These are phyloP conservation scores for Porcisia hertigi DNA, from an alignment of 208 protist genomes.

Conservation along the genomic window DNA sequence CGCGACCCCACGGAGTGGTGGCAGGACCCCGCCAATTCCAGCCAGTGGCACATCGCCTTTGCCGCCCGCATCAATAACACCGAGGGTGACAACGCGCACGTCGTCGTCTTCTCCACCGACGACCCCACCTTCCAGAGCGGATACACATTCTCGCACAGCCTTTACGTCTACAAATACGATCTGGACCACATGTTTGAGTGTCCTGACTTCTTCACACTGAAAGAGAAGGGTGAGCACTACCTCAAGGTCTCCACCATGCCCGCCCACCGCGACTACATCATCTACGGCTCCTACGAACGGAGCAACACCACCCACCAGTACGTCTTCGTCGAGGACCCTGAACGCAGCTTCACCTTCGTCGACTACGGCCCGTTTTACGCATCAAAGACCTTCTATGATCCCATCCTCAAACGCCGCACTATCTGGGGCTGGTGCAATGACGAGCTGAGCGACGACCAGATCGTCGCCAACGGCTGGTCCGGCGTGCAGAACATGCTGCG, in stretches of 20 bases:
- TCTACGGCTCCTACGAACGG: conserved; percentile 21
- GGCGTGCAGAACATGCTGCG: conserved; percentile 24
- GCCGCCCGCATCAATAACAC: conserved; percentile 32
- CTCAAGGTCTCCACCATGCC: not conserved
- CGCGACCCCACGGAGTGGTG: conserved; percentile 61
- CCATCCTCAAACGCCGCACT: conserved; percentile 9
- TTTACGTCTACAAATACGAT: conserved; percentile 17
- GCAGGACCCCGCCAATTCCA: conserved; percentile 43
- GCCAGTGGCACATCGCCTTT: conserved; percentile 44
- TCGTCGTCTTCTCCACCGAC: conserved; percentile 43
- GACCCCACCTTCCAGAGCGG: conserved; percentile 43
- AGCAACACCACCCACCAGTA: not conserved
- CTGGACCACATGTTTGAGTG: conserved; percentile 9
- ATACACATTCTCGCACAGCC: conserved; percentile 43
- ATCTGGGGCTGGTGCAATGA: conserved; percentile 26
- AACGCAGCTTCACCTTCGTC: conserved; percentile 8
- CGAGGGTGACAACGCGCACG: conserved; percentile 35
- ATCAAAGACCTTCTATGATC: conserved; percentile 35
- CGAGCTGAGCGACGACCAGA: conserved; percentile 4
- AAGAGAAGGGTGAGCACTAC: not conserved
- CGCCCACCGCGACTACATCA: not conserved
- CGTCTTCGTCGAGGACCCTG: conserved; percentile 6
- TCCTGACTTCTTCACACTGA: conserved; percentile 35
- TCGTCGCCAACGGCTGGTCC: conserved; percentile 23
- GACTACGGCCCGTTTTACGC: conserved; percentile 31